These are phyloP conservation scores for Cutaneotrichosporon mucoides DNA, from an alignment of 1,284 basidiomycete genomes.

Conservation along the genomic window DNA sequence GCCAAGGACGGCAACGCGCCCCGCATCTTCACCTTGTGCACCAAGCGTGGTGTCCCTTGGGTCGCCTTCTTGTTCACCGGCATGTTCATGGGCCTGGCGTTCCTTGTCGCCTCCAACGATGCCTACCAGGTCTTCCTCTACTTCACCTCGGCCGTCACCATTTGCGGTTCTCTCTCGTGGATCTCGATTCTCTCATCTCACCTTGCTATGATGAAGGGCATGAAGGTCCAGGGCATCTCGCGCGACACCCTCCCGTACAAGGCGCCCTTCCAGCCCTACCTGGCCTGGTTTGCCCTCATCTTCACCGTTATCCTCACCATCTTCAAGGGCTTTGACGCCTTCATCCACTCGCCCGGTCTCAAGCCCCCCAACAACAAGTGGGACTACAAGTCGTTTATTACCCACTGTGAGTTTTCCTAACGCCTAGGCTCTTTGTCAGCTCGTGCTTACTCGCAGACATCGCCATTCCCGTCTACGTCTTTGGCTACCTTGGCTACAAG, in stretches of 20 bases:
- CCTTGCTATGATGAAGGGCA: conserved; percentile 66
- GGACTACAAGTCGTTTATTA: conserved; percentile 60
- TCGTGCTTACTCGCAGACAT: not conserved
- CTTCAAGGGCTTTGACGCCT: conserved; percentile 66
- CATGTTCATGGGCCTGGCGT: conserved; percentile 44
- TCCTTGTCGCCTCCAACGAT: conserved; percentile 28
- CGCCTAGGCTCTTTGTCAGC: too few species aligned
- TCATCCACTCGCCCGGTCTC: conserved; percentile 27
- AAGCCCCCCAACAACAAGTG: not conserved
- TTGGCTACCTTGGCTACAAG: conserved; percentile 62
- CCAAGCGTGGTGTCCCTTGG: conserved; percentile 50
- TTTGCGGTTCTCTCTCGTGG: conserved; percentile 69
- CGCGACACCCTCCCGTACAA: conserved; percentile 57
- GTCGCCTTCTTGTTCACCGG: conserved; percentile 46
- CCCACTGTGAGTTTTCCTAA: conserved; percentile 28
- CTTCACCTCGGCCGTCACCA: conserved; percentile 66
- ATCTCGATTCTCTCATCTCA: conserved; percentile 65
- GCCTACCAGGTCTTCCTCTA: conserved; percentile 57
- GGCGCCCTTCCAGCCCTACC: conserved; percentile 41
- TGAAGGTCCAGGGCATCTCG: conserved; percentile 59
- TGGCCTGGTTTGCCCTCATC: conserved; percentile 55
- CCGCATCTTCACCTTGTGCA: conserved; percentile 52
- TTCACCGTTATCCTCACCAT: conserved; percentile 60
- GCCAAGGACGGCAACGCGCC: conserved; percentile 56
- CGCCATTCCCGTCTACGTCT: conserved; percentile 51